Evolutionary conservation across 495 filamentous ascomycete genomes (phyloP).

Genomic region (Bryoglossum gracile): DNA sequence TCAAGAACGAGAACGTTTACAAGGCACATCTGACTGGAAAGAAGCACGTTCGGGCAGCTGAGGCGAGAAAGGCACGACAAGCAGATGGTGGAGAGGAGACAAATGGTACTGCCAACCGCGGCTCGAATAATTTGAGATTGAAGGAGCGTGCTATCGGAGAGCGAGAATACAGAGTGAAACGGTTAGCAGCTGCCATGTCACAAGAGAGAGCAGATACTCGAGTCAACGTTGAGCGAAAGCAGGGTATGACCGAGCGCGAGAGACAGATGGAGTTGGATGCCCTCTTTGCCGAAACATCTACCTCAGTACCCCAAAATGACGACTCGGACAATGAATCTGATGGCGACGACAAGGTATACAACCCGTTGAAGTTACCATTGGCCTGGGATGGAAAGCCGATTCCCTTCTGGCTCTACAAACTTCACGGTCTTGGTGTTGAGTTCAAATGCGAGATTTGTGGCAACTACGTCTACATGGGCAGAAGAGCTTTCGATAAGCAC

Average conservation of each 20-base stretch:
- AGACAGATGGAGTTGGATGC: conserved; percentile 85
- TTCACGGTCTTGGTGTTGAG: conserved; percentile 92
- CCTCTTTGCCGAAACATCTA: conserved; percentile 58
- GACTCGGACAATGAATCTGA: conserved; percentile 50
- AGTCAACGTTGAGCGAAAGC: conserved; percentile 87
- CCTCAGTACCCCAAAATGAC: conserved; percentile 22
- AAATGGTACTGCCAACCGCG: conserved; percentile 24
- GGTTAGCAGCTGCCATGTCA: conserved; percentile 67
- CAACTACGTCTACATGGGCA: conserved; percentile 95
- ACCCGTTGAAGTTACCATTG: conserved; percentile 88
- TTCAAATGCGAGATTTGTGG: conserved; percentile 95
- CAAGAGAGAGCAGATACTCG: conserved; percentile 75
- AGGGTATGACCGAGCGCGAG: conserved; percentile 94
- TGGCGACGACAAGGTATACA: conserved; percentile 84
- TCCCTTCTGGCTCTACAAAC: conserved; percentile 96
- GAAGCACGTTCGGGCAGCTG: conserved; percentile 82
- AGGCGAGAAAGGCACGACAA: conserved; percentile 39
- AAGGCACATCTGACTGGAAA: conserved; percentile 80
- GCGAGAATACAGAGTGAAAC: conserved; percentile 75
- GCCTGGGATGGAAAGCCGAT: conserved; percentile 99
- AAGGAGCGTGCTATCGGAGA: conserved; percentile 91
- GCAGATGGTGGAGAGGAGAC: conserved; percentile 20
- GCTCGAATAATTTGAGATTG: conserved; percentile 43
- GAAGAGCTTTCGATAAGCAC: conserved; percentile 95
- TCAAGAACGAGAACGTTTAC: conserved; percentile 93